Base-by-base conservation (phyloP, 352 stramenopile species). In the Pythium pyrilobum region DNA sequence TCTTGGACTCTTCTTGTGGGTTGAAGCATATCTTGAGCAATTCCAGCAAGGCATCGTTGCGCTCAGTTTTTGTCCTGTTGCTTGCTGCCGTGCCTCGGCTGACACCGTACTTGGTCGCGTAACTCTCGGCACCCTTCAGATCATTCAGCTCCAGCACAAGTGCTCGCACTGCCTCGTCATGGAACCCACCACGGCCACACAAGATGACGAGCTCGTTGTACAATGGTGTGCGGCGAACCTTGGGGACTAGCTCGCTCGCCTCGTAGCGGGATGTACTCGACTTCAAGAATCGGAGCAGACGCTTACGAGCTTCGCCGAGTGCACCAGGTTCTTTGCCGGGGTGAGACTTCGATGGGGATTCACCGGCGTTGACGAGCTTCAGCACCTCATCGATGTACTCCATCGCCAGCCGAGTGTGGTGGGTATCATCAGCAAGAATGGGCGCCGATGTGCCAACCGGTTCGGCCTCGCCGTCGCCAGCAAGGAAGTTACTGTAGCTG, bases 141-240 rank as follows among this genome's bases (percentile, higher is more conserved):
- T 94, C 78, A 50, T 92, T 91, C 24, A 92, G 47, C 34, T 92
- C 80, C 25, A 86, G 77, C 24, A 90, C 77, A n/a, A 95, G 58
- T 21, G 77, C 74, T 8, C 69, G 74, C 21, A 95, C 68, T 10
- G 84, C 84, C 41, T 95, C 79, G 31, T 89, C 78, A 51, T 95
- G 84, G 23, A 92, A 66, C 5, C 77, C 72, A 21, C 84, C 84
- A 52, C 84, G 84, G 2, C 84, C 84, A 39, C 84, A 92, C 1
- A 95, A 64, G 57, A 95, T 89, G 15, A 95, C 72, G 36, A 95
- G 86, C 51, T 95, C 84, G 43, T 89, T 88, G 62, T 89, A 89
- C 15, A 95, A 61, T 20, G 73, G 65, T 32, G 80, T 84, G 25
- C 71, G 68, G 33, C 83, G 87, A 37, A 92, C 73, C 55, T 95